Evolutionary conservation across 2,329 filamentous ascomycete genomes (phyloP), one percentile per base, ranked within the genome.

Genomic region (Xylaria sp.): DNA sequence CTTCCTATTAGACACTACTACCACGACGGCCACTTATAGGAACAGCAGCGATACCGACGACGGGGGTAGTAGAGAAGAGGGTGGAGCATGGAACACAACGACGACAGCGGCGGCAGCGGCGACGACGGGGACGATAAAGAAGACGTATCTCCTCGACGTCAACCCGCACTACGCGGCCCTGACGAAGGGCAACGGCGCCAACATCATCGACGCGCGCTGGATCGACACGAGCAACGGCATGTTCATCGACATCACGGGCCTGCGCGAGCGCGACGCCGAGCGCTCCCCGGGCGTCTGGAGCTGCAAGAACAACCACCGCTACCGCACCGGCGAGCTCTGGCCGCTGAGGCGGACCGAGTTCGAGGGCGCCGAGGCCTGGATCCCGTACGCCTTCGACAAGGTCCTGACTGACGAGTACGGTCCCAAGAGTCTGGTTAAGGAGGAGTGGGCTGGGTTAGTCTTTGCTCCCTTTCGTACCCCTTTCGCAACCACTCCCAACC

Each of bases 151-250:
- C 13, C 84, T 96, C 13, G 92, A 96, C 75, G 82, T 95, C 67
- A 96, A 95, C 79, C 90, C 91, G 0, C 87, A 89, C 81, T 85
- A 88, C 73, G 82, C 81, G 64, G 85, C 90, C 61, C 81, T 90
- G 1, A 82, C 83, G 29, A 84, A 87, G 25, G 89, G 89, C 49
- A 85, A 91, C 72, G 92, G 92, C 20, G 81, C 84, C 75, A 96
- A 96, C 76, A 86, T 96, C 63, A 96, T 96, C 73, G 93, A 96
- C 78, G 92, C 90, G 27, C 86, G 93, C 51, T 96, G 92, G 91
- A 92, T 96, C 75, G 92, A 96, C 78, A 85, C 85, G 65, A 79
- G 81, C 62, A 96, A 90, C 73, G 92, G 92, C 54, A 84, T 95
- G 74, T 96, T 92, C 78, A 89, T 96, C 77, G 92, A 96, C 77